Evolutionary conservation across 352 stramenopile species (phyloP).

Genomic region (Pythium phragmitis): DNA sequence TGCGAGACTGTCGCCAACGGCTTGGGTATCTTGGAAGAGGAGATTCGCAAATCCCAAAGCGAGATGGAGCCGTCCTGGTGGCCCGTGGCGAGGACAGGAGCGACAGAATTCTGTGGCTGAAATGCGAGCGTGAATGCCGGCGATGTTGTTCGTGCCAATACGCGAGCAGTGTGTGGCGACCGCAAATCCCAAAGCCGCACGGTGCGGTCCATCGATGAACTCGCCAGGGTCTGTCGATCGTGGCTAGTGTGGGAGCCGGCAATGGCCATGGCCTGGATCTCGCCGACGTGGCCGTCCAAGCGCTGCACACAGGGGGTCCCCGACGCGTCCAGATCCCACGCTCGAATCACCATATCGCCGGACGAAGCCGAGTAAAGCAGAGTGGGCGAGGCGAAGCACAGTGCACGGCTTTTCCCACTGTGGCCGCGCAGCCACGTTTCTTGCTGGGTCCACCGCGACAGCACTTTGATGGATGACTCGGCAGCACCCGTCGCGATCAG

Average conservation of each 20-base stretch:
- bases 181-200: slow-evolving; percentile 73
- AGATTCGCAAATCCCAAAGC: slow-evolving; percentile 65
- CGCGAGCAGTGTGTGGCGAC: slow-evolving; percentile 42
- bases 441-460: slow-evolving; percentile 31
- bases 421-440: slow-evolving; percentile 39
- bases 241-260: not conserved
- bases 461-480: slow-evolving; percentile 59
- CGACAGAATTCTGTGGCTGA: slow-evolving; percentile 28
- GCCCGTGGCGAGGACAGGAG: slow-evolving; percentile 39
- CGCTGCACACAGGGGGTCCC: slow-evolving; percentile 19
- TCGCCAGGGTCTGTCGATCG: slow-evolving; percentile 25
- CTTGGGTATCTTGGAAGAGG: slow-evolving; percentile 5
- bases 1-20: slow-evolving; percentile 33
- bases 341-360: slow-evolving; percentile 44
- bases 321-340: slow-evolving; percentile 46
- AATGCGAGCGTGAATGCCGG: slow-evolving; percentile 48
- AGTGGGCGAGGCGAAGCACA: slow-evolving; percentile 40
- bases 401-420: slow-evolving; percentile 43
- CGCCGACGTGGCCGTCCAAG: slow-evolving; percentile 63
- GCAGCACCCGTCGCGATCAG: slow-evolving; percentile 59
- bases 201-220: slow-evolving; percentile 53
- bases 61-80: slow-evolving; percentile 61
- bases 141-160: slow-evolving; percentile 39
- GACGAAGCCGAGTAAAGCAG: slow-evolving; percentile 44
- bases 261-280: slow-evolving; percentile 58